These are phyloP conservation scores for Verticillium isaacii DNA, from an alignment of 2,329 filamentous ascomycete species.

Conservation along the genomic window DNA sequence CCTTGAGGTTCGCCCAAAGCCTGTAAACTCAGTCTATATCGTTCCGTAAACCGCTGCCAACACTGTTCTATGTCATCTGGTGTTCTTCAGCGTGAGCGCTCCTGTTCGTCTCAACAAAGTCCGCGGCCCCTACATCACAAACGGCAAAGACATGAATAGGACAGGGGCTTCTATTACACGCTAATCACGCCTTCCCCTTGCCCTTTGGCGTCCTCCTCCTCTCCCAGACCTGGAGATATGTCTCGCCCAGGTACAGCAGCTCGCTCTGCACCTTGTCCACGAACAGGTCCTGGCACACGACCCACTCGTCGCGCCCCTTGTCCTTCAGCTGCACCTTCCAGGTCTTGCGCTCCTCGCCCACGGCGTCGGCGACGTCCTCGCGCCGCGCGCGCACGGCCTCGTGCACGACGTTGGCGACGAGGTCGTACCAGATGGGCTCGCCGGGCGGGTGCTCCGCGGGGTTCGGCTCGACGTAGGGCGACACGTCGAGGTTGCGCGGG, in stretches of 20 bases:
- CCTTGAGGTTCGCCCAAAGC: no score
- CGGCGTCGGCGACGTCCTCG: slow-evolving; percentile 81
- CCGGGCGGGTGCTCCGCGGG: slow-evolving; percentile 63
- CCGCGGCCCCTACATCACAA: no score
- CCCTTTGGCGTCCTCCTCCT: slow-evolving; percentile 54
- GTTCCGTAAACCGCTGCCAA: no score
- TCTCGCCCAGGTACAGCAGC: slow-evolving; percentile 86
- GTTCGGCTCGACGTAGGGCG: slow-evolving; percentile 87
- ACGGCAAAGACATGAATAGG: no score
- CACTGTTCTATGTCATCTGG: no score
- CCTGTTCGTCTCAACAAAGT: no score
- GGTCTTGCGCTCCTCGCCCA: slow-evolving; percentile 75
- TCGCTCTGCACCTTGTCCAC: slow-evolving; percentile 88
- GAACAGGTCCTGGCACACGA: slow-evolving; percentile 88
- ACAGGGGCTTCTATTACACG: no score
- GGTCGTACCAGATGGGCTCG: slow-evolving; percentile 89
- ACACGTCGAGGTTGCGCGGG: slow-evolving; percentile 75
- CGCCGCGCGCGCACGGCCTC: slow-evolving; percentile 67
- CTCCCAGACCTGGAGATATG: slow-evolving; percentile 97
- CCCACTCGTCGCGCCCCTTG: slow-evolving; percentile 79
- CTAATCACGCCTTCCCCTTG: slow-evolving; percentile 28
- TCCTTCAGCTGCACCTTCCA: slow-evolving; percentile 92
- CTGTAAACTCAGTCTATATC: no score
- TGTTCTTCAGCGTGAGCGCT: no score
- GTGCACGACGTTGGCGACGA: slow-evolving; percentile 91